These are phyloP conservation scores for Venturia pyrina DNA, from an alignment of 2,329 filamentous ascomycete species.

Conservation along the genomic window DNA sequence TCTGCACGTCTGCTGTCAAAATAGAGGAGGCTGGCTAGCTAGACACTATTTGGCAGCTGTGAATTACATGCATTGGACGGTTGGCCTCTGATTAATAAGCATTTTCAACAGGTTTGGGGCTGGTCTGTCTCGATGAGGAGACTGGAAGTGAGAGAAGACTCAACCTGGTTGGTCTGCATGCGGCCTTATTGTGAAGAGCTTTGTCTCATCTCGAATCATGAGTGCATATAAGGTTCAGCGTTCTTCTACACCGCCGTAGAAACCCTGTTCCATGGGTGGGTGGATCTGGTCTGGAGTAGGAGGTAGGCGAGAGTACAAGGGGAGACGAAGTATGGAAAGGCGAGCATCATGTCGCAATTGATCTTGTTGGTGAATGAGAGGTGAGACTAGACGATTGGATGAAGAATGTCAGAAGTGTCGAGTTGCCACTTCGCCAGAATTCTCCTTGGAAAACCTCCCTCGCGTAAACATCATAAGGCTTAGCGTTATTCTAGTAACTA, in stretches of 20 bases:
- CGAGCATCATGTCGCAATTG: neutral
- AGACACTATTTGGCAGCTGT: neutral
- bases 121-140: neutral
- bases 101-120: neutral
- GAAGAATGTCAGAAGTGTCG: no score
- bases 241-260: neutral
- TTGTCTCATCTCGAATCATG: no score
- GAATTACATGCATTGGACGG: neutral
- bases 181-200: neutral
- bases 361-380: neutral
- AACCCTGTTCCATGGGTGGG: neutral
- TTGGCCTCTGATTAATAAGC: neutral
- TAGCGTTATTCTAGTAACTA: neutral
- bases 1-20: no score
- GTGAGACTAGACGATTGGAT: no score
- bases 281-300: neutral
- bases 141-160: neutral
- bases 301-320: neutral
- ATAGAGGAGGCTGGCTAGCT: no score
- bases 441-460: neutral
- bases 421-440: neutral
- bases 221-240: neutral
- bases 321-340: neutral
- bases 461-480: neutral
- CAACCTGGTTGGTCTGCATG: neutral